These are phyloP conservation scores for Leptographium wingfieldii DNA, from an alignment of 2,329 filamentous ascomycete species.

Conservation along the genomic window DNA sequence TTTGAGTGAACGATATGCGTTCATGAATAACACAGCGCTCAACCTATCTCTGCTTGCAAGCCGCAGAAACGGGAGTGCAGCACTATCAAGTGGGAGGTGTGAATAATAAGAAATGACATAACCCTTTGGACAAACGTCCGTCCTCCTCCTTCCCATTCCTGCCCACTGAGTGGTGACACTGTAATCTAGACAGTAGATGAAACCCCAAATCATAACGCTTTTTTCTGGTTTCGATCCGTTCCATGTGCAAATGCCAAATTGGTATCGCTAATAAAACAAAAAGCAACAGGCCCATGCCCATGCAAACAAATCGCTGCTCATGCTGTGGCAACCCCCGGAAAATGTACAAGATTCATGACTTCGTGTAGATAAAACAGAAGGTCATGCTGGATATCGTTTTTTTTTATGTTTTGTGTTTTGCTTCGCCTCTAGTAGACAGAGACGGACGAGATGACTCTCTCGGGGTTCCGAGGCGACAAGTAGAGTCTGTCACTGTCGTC, in stretches of 20 bases:
- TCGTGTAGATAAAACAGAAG: not conserved
- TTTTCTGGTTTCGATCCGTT: constrained; percentile 1
- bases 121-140: not conserved
- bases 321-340: not conserved
- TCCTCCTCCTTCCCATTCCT: not conserved
- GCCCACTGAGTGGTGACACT: constrained; percentile 8
- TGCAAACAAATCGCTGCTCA: not conserved
- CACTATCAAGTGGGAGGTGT: not conserved
- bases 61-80: not conserved
- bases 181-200: not conserved
- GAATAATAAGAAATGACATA: not conserved
- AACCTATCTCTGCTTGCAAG: not conserved
- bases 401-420: not conserved
- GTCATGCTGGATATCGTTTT: not conserved
- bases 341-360: not conserved
- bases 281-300: not conserved
- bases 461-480: constrained; percentile 36
- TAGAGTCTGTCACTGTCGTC: constrained; percentile 42
- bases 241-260: constrained; percentile 4
- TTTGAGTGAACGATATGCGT: not conserved
- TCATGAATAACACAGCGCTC: not conserved
- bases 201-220: not conserved
- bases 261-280: constrained; percentile 1
- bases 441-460: constrained; percentile 40
- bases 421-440: constrained; percentile 35